A percentile compares a stretch with the other conserved stretches of the same genome.
These are phyloP conservation scores for Capsella bursapastoris DNA, from an alignment of 345 rosid genomes.

Conservation along the genomic window DNA sequence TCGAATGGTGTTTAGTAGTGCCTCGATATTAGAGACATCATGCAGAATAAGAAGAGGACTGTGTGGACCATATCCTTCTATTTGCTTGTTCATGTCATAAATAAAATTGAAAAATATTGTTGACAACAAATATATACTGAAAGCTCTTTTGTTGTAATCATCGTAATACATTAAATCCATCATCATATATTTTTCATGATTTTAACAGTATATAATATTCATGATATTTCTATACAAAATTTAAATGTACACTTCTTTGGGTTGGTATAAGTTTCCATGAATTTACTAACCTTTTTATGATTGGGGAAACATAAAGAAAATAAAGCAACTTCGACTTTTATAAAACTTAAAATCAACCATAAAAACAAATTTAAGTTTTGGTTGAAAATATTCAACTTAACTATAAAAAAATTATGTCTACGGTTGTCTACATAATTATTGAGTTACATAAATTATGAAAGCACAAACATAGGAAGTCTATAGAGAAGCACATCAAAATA, in stretches of 20 bases:
- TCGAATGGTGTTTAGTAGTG: neutral
- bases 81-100: conserved; percentile 28
- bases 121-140: neutral
- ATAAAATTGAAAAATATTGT: neutral
- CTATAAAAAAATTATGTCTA: neutral
- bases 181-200: neutral
- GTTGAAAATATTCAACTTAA: neutral
- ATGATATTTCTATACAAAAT: neutral
- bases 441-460: no score
- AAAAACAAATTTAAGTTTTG: neutral
- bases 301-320: conserved; percentile 1
- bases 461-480: no score
- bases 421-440: neutral
- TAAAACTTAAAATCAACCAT: neutral
- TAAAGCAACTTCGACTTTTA: neutral
- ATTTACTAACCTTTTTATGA: neutral
- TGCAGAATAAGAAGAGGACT: neutral
- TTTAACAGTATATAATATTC: neutral
- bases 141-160: conserved; percentile 5
- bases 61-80: conserved; percentile 30
- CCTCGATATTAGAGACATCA: conserved; percentile 1
- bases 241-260: neutral
- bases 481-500: no score
- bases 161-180: neutral
- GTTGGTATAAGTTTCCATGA: conserved; percentile 16